Evolutionary conservation across 345 rosid genomes (phyloP), one percentile per base, ranked within the genome.

Genomic region (Carallia brachiata): DNA sequence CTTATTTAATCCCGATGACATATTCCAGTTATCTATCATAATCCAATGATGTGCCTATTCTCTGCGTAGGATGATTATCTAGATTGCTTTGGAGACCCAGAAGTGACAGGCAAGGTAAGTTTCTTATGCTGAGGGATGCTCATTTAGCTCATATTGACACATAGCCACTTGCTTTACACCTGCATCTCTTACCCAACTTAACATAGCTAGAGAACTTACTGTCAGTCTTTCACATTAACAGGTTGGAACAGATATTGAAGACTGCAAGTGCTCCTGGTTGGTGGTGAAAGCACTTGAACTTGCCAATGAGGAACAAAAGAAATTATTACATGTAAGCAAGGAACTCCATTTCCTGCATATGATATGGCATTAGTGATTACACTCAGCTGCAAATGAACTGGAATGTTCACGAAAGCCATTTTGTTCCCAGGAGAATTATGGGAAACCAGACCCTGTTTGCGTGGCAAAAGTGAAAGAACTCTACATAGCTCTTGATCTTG

Each of bases 161-260:
- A 28, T 28, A 61, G 15, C 19, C 6, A 7, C 10, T 50, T 70
- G 37, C 19, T 18, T 16, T 54, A 18, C 1, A 7, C 47, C 27
- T 47, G 28, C 17, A 13, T 27, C 60, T 56, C 32, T 27, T 52
- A 31, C 32, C 18, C 19, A 27, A 6, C 7, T 30, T 10, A 44
- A 13, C 54, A 17, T 30, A 62, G 19, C 5, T 61, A 1, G 10
- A 50, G 23, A 28, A 37, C 31, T 19, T 23, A 72, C 39, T 2
- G 3, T 1, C 4, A 28, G 31, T 47, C 18, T 19, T 58, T 6
- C 53, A 32, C 52, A 50, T 60, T 66, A 55, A 75, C 84, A 91
- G 96, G 84, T 91, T 54, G 93, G 97, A 70, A 89, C 96, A 4
- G 96, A 91, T 78, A 91, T 89, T 54, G 91, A 87, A 84, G 97